Evolutionary conservation across 306 rosid genomes (phyloP).

Genomic region (Vigna angularis): DNA sequence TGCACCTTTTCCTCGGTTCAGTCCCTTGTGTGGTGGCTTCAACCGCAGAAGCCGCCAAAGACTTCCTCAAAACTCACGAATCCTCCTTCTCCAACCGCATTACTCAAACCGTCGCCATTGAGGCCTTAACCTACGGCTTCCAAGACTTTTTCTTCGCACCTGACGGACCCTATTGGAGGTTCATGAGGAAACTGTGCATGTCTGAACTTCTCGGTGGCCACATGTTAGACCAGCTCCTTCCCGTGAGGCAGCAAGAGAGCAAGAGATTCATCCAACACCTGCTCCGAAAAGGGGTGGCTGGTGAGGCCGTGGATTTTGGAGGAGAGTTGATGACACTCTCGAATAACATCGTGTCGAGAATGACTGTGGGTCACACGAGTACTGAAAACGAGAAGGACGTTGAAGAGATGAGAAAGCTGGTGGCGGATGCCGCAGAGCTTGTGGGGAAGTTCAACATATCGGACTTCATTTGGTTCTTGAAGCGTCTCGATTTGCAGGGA

Average conservation of each 20-base stretch:
- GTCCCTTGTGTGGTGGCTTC: slow-evolving; percentile 54
- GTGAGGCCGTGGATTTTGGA: slow-evolving; percentile 53
- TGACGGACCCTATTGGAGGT: slow-evolving; percentile 61
- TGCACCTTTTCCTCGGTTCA: slow-evolving; percentile 57
- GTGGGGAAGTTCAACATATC: slow-evolving; percentile 62
- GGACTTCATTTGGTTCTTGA: slow-evolving; percentile 61
- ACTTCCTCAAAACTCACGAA: slow-evolving; percentile 63
- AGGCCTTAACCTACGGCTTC: slow-evolving; percentile 50
- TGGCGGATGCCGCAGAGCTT: slow-evolving; percentile 50
- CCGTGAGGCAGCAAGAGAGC: slow-evolving; percentile 56
- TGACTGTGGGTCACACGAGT: slow-evolving; percentile 51
- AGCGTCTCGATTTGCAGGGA: slow-evolving; percentile 62
- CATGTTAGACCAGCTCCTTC: slow-evolving; percentile 49
- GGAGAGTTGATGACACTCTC: slow-evolving; percentile 50
- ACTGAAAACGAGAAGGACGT: slow-evolving; percentile 48
- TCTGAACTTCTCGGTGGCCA: slow-evolving; percentile 65
- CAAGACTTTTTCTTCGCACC: slow-evolving; percentile 54
- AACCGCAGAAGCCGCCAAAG: slow-evolving; percentile 56
- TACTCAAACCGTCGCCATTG: slow-evolving; percentile 41
- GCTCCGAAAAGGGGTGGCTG: slow-evolving; percentile 26
- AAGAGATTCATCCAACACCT: slow-evolving; percentile 38
- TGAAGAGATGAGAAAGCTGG: slow-evolving; percentile 46
- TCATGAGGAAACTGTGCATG: slow-evolving; percentile 65
- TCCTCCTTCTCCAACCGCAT: slow-evolving; percentile 51
- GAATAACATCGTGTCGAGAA: slow-evolving; percentile 55